phyloP scores from a whole-genome alignment of 495 filamentous ascomycete genomes.

The Glarea lozoyensis region DNA sequence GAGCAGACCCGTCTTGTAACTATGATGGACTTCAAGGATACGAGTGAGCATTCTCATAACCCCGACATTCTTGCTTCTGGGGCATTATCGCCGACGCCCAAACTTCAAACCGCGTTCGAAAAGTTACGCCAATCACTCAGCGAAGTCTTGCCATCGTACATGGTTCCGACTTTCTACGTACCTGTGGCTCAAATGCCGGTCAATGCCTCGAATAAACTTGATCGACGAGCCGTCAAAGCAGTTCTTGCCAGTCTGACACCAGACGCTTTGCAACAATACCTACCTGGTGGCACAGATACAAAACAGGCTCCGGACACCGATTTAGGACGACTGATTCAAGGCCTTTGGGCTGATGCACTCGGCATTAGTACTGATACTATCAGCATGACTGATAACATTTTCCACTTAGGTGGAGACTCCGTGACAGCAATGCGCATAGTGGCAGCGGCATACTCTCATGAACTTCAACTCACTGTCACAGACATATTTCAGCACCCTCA shows the following conservation, averaged over 20 bases:
- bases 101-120: not conserved
- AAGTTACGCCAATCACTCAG: not conserved
- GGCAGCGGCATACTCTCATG: not conserved
- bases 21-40: not conserved
- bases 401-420: constrained; percentile 42
- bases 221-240: constrained; percentile 12
- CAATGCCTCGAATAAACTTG: constrained; percentile 33
- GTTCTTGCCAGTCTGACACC: not conserved
- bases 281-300: not conserved
- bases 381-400: constrained; percentile 29
- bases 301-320: not conserved
- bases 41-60: not conserved
- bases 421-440: constrained; percentile 34
- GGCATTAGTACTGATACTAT: not conserved
- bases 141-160: constrained; percentile 1
- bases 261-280: not conserved
- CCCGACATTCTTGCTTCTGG: not conserved
- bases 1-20: not conserved
- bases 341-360: not conserved
- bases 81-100: not conserved
- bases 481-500: constrained; percentile 40
- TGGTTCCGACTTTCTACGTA: constrained; percentile 27
- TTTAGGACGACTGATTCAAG: not conserved
- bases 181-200: constrained; percentile 29
- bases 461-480: constrained; percentile 31